Percentiles rank a stretch among this genome's conserved stretches.
phyloP scores from a whole-genome alignment of 345 rosid genomes.

The Linum tenue region DNA sequence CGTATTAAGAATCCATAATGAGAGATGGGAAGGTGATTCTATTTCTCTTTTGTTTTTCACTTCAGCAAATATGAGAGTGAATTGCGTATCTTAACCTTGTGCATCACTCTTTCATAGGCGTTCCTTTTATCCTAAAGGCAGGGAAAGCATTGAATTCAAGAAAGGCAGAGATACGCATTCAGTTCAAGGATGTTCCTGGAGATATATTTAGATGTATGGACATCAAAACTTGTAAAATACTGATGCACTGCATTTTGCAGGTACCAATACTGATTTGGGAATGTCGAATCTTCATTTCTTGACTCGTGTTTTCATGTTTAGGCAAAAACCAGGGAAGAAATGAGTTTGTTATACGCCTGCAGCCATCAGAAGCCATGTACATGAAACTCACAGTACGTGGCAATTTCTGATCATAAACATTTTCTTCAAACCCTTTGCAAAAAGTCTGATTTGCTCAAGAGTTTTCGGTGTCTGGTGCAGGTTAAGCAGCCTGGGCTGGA shows the following conservation, averaged over 20 bases:
- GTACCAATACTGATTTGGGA: not conserved
- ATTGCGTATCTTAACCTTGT: slow-evolving; percentile 1
- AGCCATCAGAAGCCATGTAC: slow-evolving; percentile 95
- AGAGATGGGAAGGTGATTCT: slow-evolving; percentile 94
- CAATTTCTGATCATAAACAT: not conserved
- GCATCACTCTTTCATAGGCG: slow-evolving; percentile 47
- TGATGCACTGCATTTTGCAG: not conserved
- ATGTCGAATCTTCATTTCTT: slow-evolving; percentile 2
- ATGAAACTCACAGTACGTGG: slow-evolving; percentile 89
- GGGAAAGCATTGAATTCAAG: slow-evolving; percentile 95
- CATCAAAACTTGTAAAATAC: slow-evolving; percentile 2
- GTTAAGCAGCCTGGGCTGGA: slow-evolving; percentile 97
- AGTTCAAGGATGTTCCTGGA: slow-evolving; percentile 98
- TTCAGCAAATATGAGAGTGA: not conserved
- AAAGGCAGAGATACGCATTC: slow-evolving; percentile 97
- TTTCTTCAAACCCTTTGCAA: not conserved
- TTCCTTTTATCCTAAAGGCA: slow-evolving; percentile 91
- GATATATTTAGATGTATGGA: slow-evolving; percentile 81
- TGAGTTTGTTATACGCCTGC: slow-evolving; percentile 93
- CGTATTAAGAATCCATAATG: slow-evolving; percentile 76
- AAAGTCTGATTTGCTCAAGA: not conserved
- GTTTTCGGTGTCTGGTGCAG: slow-evolving; percentile 32
- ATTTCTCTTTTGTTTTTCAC: slow-evolving; percentile 3
- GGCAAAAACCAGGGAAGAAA: slow-evolving; percentile 96
- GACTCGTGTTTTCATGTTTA: slow-evolving; percentile 18